A percentile compares a stretch with the other conserved stretches of the same genome.
Evolutionary conservation across 192 early-diverging fungal species (phyloP).

Genomic region (Cetraspora pellucida): DNA sequence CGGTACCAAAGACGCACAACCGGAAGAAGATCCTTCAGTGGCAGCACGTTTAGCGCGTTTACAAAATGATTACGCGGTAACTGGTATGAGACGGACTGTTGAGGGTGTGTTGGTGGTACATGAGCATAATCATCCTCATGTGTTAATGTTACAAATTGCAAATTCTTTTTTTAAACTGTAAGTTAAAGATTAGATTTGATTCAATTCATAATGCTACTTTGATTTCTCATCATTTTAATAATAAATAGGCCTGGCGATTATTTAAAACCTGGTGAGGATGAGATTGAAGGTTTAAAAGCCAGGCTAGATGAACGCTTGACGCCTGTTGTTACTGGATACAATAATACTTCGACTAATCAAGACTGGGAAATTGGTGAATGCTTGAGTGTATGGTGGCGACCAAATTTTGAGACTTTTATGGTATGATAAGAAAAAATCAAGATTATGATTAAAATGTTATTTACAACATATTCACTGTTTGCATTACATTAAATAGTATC

Average conservation of each 20-base stretch:
- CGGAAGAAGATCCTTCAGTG: slow-evolving; percentile 64
- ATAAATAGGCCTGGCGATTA: slow-evolving; percentile 65
- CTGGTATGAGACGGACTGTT: slow-evolving; percentile 70
- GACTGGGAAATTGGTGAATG: slow-evolving; percentile 80
- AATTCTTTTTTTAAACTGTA: slow-evolving; percentile 77
- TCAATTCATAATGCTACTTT: background rate
- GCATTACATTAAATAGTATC: slow-evolving; percentile 55
- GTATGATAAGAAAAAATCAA: slow-evolving; percentile 39
- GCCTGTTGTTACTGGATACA: slow-evolving; percentile 38
- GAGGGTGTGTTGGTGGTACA: slow-evolving; percentile 77
- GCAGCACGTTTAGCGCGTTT: slow-evolving; percentile 61
- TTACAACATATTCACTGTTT: background rate
- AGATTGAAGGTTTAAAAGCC: slow-evolving; percentile 67
- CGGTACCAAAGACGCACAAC: slow-evolving; percentile 73
- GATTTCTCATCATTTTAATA: background rate
- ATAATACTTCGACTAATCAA: slow-evolving; percentile 36
- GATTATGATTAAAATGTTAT: background rate
- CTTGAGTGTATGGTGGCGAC: slow-evolving; percentile 71
- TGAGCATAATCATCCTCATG: slow-evolving; percentile 79
- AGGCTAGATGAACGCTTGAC: slow-evolving; percentile 62
- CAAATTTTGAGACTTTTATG: slow-evolving; percentile 78
- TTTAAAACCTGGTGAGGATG: slow-evolving; percentile 74
- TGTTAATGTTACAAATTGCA: slow-evolving; percentile 75
- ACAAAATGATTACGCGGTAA: slow-evolving; percentile 63
- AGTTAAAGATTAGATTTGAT: slow-evolving; percentile 21